These are phyloP conservation scores for Crithidia sp. DNA, from an alignment of 208 protist genomes.

Conservation along the genomic window DNA sequence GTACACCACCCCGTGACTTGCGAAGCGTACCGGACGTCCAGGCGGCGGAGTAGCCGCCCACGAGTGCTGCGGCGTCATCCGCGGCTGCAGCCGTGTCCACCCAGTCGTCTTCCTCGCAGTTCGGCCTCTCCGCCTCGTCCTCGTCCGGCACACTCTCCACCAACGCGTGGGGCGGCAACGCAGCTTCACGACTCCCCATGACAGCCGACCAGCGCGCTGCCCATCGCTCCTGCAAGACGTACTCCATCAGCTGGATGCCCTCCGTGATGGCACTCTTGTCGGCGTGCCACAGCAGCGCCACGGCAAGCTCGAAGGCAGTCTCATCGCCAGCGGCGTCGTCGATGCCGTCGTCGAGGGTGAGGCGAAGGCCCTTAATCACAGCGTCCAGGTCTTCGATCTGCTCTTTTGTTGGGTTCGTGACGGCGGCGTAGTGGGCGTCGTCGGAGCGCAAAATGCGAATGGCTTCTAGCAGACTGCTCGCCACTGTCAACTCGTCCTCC, in stretches of 20 bases:
- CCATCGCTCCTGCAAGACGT: slow-evolving; percentile 59
- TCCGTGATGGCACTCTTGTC: slow-evolving; percentile 53
- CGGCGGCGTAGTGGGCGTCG: slow-evolving; percentile 42
- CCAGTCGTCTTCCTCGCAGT: neutral
- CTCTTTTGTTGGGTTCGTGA: slow-evolving; percentile 55
- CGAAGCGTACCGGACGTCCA: neutral
- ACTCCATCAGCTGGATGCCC: slow-evolving; percentile 76
- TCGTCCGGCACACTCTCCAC: slow-evolving; percentile 5
- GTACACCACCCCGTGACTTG: neutral
- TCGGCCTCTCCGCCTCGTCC: neutral
- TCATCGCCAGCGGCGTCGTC: slow-evolving; percentile 30
- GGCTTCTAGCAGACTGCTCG: slow-evolving; percentile 14
- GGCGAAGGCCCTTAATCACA: slow-evolving; percentile 45
- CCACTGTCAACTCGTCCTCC: slow-evolving; percentile 8
- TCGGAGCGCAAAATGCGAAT: slow-evolving; percentile 24
- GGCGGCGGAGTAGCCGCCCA: neutral
- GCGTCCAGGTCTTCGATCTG: slow-evolving; percentile 58
- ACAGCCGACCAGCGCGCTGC: slow-evolving; percentile 43
- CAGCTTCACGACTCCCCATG: neutral
- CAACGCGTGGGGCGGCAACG: neutral
- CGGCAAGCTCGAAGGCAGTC: slow-evolving; percentile 63
- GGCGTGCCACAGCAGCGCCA: slow-evolving; percentile 71
- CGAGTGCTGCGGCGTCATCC: neutral
- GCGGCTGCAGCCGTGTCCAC: neutral
- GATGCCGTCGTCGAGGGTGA: slow-evolving; percentile 32